Conservation (phyloP, 1,284 basidiomycete genomes). For the Cutaneotrichosporon sp. region DNA sequence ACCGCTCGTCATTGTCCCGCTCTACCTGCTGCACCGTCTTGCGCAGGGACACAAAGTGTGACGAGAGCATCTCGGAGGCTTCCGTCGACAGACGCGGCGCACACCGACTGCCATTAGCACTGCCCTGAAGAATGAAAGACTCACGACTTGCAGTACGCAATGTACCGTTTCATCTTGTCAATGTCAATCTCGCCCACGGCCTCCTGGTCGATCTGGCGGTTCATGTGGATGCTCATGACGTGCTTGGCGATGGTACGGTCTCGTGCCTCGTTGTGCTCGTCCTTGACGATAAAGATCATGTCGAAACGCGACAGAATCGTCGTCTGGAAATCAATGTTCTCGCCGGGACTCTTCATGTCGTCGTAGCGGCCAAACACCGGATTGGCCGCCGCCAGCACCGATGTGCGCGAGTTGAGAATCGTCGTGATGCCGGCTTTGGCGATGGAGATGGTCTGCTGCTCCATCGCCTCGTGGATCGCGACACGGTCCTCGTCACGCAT, state of each 20-base stretch:
- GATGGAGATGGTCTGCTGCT: slow-evolving; percentile 99
- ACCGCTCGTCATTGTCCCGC: slow-evolving; percentile 92
- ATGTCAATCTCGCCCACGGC: slow-evolving; percentile 88
- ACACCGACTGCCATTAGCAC: slow-evolving; percentile 58
- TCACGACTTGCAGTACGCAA: slow-evolving; percentile 86
- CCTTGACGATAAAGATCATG: slow-evolving; percentile 99
- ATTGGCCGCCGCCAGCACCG: slow-evolving; percentile 95
- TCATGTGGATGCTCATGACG: slow-evolving; percentile 99
- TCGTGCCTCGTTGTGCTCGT: slow-evolving; percentile 92
- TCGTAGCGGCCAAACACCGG: slow-evolving; percentile 98
- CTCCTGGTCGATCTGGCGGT: slow-evolving; percentile 65
- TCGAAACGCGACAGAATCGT: slow-evolving; percentile 98
- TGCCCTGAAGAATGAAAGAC: neutral
- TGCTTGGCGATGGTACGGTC: slow-evolving; percentile 96
- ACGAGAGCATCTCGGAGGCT: slow-evolving; percentile 93
- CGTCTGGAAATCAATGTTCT: slow-evolving; percentile 61
- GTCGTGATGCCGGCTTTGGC: slow-evolving; percentile 99
- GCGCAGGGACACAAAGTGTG: slow-evolving; percentile 90
- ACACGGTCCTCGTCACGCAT: slow-evolving; percentile 99
- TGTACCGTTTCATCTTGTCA: slow-evolving; percentile 97
- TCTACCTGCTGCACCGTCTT: slow-evolving; percentile 96
- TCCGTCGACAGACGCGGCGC: slow-evolving; percentile 89
- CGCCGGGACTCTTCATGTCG: slow-evolving; percentile 93
- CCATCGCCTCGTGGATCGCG: slow-evolving; percentile 99
- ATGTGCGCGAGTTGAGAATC: slow-evolving; percentile 91